Evolutionary conservation across 495 filamentous ascomycete genomes (phyloP).

Genomic region (Parachaetomium inaequale): DNA sequence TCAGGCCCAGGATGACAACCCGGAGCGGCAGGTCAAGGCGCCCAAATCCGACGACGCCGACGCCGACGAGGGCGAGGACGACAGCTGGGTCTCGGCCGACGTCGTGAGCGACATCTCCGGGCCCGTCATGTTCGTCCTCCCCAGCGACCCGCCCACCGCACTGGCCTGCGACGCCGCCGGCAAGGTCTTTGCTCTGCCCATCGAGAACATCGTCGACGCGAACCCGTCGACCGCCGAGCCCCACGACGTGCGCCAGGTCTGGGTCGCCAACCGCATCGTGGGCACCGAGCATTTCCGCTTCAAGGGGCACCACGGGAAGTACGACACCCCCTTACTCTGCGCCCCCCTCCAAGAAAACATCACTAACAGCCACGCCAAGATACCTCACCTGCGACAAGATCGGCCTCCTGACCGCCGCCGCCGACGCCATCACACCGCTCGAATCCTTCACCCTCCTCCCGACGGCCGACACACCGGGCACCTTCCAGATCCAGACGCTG

Average conservation of each 20-base stretch:
- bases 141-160: conserved; percentile 62
- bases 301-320: conserved; percentile 84
- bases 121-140: conserved; percentile 75
- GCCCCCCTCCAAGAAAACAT: neutral
- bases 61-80: conserved; percentile 65
- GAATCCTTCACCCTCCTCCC: conserved; percentile 76
- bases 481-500: conserved; percentile 65
- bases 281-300: conserved; percentile 79
- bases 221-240: conserved; percentile 81
- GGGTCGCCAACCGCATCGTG: conserved; percentile 80
- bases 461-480: conserved; percentile 58
- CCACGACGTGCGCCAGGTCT: conserved; percentile 91
- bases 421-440: conserved; percentile 74
- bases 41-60: conserved; percentile 52
- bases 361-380: conserved; percentile 27
- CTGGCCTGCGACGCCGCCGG: conserved; percentile 82
- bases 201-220: conserved; percentile 81
- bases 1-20: conserved; percentile 33
- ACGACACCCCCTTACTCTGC: neutral
- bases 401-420: conserved; percentile 70
- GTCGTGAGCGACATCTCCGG: conserved; percentile 69
- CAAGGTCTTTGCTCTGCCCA: conserved; percentile 69
- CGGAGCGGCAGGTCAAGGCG: conserved; percentile 30
- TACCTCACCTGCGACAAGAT: conserved; percentile 80
- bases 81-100: conserved; percentile 90